A percentile compares a stretch with the other conserved stretches of the same genome.
These are phyloP conservation scores for Jaltomata sinuosa DNA, from an alignment of 257 asterid species.

Conservation along the genomic window DNA sequence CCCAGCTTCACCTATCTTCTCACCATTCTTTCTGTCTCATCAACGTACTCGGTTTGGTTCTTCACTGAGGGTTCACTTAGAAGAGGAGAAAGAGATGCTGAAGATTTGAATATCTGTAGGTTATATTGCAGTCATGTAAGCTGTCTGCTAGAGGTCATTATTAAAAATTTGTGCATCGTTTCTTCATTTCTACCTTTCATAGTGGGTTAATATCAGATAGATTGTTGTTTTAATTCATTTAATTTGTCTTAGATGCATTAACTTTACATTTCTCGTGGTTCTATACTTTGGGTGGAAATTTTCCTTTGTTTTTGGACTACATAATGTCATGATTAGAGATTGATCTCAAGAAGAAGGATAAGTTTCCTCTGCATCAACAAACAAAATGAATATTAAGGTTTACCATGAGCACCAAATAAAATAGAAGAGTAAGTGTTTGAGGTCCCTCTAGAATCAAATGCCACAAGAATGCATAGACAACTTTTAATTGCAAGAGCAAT, in stretches of 20 bases:
- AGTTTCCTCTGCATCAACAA: not conserved
- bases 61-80: not conserved
- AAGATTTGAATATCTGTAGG: not conserved
- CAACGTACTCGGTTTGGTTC: not conserved
- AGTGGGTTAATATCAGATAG: not conserved
- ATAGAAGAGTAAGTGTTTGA: not conserved
- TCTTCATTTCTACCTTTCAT: not conserved
- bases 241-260: not conserved
- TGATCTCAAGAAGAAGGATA: not conserved
- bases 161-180: not conserved
- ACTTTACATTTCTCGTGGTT: not conserved
- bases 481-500: not conserved
- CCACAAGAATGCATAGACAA: not conserved
- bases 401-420: not conserved
- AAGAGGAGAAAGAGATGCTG: conserved; percentile 1
- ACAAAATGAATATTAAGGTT: not conserved
- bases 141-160: not conserved
- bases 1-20: not conserved
- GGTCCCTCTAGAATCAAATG: not conserved
- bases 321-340: not conserved
- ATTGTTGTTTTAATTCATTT: not conserved
- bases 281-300: not conserved
- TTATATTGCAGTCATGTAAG: not conserved
- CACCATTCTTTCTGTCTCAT: not conserved
- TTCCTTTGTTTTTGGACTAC: not conserved